Percentiles rank a stretch among this genome's conserved stretches.
Evolutionary conservation across 139 green algal species (phyloP).

Genomic region (Closterium sp.): DNA sequence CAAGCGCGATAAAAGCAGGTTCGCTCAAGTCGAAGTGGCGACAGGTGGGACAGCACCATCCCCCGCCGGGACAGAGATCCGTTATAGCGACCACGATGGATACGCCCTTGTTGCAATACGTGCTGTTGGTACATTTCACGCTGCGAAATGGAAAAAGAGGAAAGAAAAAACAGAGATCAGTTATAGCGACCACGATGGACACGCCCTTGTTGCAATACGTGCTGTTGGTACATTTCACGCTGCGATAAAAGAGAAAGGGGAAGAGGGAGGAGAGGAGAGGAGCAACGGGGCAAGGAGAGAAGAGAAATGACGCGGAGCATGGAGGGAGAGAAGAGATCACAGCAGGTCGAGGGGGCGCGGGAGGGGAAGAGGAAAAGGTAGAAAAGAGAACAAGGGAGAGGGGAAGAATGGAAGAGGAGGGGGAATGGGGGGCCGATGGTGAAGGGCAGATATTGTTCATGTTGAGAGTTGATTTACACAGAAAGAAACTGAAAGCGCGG

Average conservation of each 20-base stretch:
- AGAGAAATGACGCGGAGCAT: neutral
- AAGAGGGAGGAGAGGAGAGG: neutral
- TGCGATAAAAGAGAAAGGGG: neutral
- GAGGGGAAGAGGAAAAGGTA: neutral
- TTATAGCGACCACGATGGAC: conserved; percentile 21
- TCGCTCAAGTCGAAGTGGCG: conserved; percentile 31
- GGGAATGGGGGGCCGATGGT: no score
- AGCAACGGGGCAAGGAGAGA: neutral
- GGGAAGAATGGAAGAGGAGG: neutral
- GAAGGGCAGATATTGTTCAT: no score
- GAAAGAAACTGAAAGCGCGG: neutral
- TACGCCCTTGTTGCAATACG: conserved; percentile 8
- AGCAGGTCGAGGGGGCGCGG: neutral
- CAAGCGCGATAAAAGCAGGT: conserved; percentile 13
- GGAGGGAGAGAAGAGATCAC: neutral
- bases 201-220: conserved; percentile 10
- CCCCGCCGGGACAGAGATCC: conserved; percentile 24
- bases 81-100: conserved; percentile 23
- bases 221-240: neutral
- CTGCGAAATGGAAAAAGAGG: neutral
- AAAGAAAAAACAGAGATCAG: neutral
- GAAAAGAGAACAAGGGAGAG: neutral
- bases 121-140: no score
- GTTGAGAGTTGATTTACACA: no score
- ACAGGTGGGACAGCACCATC: conserved; percentile 13